A percentile compares a stretch with the other conserved stretches of the same genome.
Evolutionary conservation across 129 eudicot genomes (phyloP).

Genomic region (Lactuca sativa): DNA sequence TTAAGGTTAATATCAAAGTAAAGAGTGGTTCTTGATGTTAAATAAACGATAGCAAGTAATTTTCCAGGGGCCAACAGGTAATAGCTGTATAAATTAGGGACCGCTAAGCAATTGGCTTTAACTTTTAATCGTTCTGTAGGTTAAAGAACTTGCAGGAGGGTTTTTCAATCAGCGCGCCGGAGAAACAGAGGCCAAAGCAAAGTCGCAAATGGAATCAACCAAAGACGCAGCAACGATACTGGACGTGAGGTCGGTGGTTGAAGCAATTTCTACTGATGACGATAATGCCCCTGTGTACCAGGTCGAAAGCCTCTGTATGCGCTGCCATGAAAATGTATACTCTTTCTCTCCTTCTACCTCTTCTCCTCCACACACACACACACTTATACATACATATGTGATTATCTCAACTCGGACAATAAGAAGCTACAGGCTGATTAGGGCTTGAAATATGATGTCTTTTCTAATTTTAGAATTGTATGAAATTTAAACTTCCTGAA

Average conservation of each 20-base stretch:
- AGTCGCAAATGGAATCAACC: conserved; percentile 26
- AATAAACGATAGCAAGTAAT: too few species aligned
- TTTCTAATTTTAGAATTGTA: not conserved
- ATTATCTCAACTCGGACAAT: not conserved
- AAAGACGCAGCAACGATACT: conserved; percentile 15
- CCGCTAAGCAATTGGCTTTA: too few species aligned
- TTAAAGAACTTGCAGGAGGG: not conserved
- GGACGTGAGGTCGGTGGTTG: conserved; percentile 74
- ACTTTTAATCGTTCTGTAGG: not conserved
- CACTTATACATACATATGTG: not conserved
- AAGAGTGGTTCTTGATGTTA: too few species aligned
- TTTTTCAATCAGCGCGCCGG: not conserved
- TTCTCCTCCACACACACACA: not conserved
- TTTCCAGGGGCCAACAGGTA: too few species aligned
- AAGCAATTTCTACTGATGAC: conserved; percentile 62
- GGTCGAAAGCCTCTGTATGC: conserved; percentile 91
- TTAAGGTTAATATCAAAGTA: too few species aligned
- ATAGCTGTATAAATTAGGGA: too few species aligned
- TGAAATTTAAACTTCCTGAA: not conserved
- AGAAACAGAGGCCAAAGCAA: not conserved
- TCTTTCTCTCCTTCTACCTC: not conserved
- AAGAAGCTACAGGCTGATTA: not conserved
- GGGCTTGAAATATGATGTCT: not conserved
- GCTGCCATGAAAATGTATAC: conserved; percentile 71
- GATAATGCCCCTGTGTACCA: conserved; percentile 65